Base-by-base conservation (phyloP, 495 filamentous ascomycete species). In the Lasiosphaeria ovina region DNA sequence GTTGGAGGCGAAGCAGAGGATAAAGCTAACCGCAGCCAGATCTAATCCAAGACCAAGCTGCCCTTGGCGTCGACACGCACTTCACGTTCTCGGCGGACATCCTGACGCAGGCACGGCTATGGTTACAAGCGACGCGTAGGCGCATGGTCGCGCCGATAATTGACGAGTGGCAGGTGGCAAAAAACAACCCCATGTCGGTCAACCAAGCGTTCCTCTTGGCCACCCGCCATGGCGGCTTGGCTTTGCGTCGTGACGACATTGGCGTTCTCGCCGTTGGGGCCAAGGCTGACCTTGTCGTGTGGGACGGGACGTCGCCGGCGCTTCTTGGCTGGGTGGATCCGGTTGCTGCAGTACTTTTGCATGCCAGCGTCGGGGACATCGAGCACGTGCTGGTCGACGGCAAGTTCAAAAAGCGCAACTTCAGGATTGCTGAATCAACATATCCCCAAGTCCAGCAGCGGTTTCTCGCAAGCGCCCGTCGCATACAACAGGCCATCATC, bases 211-310 rank as follows among this genome's bases (percentile, higher is more conserved):
- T 83, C 67, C 59, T 81, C 14, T 66, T 83, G 12, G 77, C 76
- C 6, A 83, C 80, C 10, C 67, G 78, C 0, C 65, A 77, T 32
- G 80, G 80, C 44, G 80, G 65, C 6, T 69, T 74, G 16, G 78
- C 80, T 5, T 65, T 82, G n/a, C 58, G 74, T 8, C 65, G 77
- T 1, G 65, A 69, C 3, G 80, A 83, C 65, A 51, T 83, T 0
- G 80, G 80, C 53, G 72, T 73, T 10, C 70, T 83, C 54, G 65
- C 58, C 7, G 71, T 69, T 1, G 80, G 79, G 6, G 75, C 77
- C 1, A 77, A 77, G 57, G 80, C 80, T 2, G 80, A 83, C 53
- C 50, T 83, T n/a, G 74, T 79, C 14, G 70, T 83, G n/a, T 83
- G 79, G 68, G 68, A 80, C 55, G 79, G 77, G 12, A 68, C 64